Evolutionary conservation across 768 basidiomycete species (phyloP).

Genomic region (Rhodotorula taiwanensis): DNA sequence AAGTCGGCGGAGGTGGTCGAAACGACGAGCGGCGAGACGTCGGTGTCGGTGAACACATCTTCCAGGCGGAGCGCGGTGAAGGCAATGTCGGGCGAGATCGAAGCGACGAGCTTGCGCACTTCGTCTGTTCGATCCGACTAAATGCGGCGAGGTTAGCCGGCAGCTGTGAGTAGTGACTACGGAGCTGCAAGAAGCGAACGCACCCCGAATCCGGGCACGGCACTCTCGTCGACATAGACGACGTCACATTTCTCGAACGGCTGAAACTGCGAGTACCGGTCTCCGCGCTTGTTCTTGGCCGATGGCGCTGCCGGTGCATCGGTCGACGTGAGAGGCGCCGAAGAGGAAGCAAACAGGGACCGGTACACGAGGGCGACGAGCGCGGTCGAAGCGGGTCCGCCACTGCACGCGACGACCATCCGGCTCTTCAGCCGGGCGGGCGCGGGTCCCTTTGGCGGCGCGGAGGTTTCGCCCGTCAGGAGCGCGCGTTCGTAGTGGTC

Average conservation of each 20-base stretch:
- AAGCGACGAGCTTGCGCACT: conserved; percentile 4
- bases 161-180: too few relatives aligned
- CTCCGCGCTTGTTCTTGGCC: conserved; percentile 6
- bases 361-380: too few relatives aligned
- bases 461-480: too few relatives aligned
- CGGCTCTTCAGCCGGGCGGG: neutral
- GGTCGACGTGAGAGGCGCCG: too few relatives aligned
- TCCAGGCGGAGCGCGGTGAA: conserved; percentile 22
- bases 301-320: neutral
- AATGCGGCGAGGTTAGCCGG: neutral
- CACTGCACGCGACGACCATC: conserved; percentile 4
- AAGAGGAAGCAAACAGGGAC: too few relatives aligned
- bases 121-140: conserved; percentile 14
- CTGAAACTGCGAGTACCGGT: neutral
- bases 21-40: neutral
- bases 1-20: neutral
- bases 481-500: too few relatives aligned
- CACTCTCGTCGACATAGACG: conserved; percentile 24
- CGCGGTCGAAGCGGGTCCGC: neutral
- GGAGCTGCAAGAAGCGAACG: neutral
- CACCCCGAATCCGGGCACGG: conserved; percentile 6
- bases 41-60: conserved; percentile 4
- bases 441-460: too few relatives aligned
- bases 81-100: neutral
- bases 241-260: conserved; percentile 9